A percentile compares a stretch with the other conserved stretches of the same genome.
Conservation (phyloP, 345 rosid genomes). For the Kandelia obovata region DNA sequence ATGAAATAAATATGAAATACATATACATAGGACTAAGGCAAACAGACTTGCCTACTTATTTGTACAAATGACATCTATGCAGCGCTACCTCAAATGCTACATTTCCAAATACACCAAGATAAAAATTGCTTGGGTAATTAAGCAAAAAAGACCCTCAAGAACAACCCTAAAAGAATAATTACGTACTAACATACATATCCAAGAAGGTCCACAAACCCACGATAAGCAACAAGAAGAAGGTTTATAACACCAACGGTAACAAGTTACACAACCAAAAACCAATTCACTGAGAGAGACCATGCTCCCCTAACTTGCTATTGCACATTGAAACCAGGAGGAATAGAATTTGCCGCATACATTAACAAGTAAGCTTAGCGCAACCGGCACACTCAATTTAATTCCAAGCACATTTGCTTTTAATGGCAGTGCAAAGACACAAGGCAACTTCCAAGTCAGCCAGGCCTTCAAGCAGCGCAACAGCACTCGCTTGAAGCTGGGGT, state of each 20-base stretch:
- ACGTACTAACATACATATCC: not conserved
- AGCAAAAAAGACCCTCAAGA: not conserved
- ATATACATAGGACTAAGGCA: constrained; percentile 1
- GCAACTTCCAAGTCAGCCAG: constrained; percentile 49
- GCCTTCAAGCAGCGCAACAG: constrained; percentile 46
- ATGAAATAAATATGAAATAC: not conserved
- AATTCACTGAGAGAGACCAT: not conserved
- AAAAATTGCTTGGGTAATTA: not conserved
- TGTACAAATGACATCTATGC: not conserved
- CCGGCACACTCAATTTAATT: constrained; percentile 38
- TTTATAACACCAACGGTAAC: not conserved
- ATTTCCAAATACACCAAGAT: not conserved
- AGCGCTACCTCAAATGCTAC: not conserved
- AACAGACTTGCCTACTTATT: constrained; percentile 14
- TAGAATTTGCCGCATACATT: constrained; percentile 38
- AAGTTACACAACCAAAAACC: not conserved
- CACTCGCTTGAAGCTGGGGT: constrained; percentile 40
- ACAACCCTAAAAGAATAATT: not conserved
- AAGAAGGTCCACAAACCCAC: not conserved
- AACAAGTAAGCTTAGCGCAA: constrained; percentile 35
- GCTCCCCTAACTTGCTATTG: not conserved
- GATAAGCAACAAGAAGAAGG: too few species aligned
- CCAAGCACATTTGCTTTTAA: constrained; percentile 60
- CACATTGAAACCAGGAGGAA: constrained; percentile 50
- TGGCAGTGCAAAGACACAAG: constrained; percentile 55